A percentile compares a stretch with the other conserved stretches of the same genome.
phyloP scores from a whole-genome alignment of 768 basidiomycete genomes.

The Podaxis sp. region DNA sequence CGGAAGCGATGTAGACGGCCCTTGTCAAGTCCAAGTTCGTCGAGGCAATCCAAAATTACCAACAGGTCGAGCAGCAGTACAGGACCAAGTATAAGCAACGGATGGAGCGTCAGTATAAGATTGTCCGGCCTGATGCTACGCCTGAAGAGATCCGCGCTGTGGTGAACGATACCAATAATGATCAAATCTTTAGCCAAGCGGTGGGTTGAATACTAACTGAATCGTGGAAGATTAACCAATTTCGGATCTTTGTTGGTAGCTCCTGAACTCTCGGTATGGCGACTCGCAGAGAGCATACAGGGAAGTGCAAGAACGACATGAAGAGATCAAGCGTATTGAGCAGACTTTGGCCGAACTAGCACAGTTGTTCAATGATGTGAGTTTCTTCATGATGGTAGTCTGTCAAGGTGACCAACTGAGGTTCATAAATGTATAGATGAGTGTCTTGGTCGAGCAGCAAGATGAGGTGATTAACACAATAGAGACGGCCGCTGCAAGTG shows the following conservation, averaged over 20 bases:
- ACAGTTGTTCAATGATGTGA: slow-evolving; percentile 91
- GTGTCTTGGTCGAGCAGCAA: slow-evolving; percentile 91
- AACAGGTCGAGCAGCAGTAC: slow-evolving; percentile 77
- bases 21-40: slow-evolving; percentile 74
- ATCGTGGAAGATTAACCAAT: neutral
- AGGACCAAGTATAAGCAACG: slow-evolving; percentile 75
- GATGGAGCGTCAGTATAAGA: slow-evolving; percentile 84
- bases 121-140: slow-evolving; percentile 92
- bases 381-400: slow-evolving; percentile 19
- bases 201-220: slow-evolving; percentile 33
- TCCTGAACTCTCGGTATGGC: slow-evolving; percentile 82
- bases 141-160: slow-evolving; percentile 84
- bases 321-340: slow-evolving; percentile 95
- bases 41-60: slow-evolving; percentile 82
- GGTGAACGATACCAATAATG: slow-evolving; percentile 77
- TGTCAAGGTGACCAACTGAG: neutral
- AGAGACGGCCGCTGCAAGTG: slow-evolving; percentile 68
- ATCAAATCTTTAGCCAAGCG: slow-evolving; percentile 89
- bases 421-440: slow-evolving; percentile 61
- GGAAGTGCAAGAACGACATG: slow-evolving; percentile 96
- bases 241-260: slow-evolving; percentile 35
- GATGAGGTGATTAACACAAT: slow-evolving; percentile 83
- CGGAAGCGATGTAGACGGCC: slow-evolving; percentile 38
- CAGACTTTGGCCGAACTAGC: slow-evolving; percentile 89
- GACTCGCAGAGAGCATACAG: slow-evolving; percentile 87